Conservation (phyloP, 2,329 filamentous ascomycete species). For the Pyrenochaeta sp. region DNA sequence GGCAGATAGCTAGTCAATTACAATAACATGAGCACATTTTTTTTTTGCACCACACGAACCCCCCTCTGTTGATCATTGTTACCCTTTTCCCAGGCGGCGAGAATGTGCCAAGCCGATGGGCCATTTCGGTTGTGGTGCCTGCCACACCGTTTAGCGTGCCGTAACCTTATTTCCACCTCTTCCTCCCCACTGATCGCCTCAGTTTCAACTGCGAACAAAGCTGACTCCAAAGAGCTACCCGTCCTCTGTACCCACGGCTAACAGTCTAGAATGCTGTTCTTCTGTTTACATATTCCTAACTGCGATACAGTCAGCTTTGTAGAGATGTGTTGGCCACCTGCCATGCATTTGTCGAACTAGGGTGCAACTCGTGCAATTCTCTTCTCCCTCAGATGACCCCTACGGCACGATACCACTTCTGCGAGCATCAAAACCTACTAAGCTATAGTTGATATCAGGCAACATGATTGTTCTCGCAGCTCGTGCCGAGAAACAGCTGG, state of each 20-base stretch:
- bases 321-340: background rate
- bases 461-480: too few species aligned
- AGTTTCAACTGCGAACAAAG: background rate
- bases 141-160: constrained; percentile 13
- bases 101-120: constrained; percentile 17
- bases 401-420: background rate
- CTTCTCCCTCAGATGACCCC: background rate
- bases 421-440: background rate
- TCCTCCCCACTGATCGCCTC: constrained; percentile 1
- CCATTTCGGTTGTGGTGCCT: constrained; percentile 5
- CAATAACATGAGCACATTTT: too few species aligned
- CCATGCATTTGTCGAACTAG: too few species aligned
- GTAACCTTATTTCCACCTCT: constrained; percentile 26
- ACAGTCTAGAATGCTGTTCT: background rate
- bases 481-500: too few species aligned
- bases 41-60: background rate
- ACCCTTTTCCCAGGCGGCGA: background rate
- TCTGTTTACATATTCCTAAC: too few species aligned
- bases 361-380: background rate
- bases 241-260: background rate
- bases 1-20: constrained; percentile 5
- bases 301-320: too few species aligned
- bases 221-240: background rate
- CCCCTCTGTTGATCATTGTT: background rate
- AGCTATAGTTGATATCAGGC: too few species aligned